Conservation (phyloP, 106 monocot genomes). For the Xerophyta viscosa region DNA sequence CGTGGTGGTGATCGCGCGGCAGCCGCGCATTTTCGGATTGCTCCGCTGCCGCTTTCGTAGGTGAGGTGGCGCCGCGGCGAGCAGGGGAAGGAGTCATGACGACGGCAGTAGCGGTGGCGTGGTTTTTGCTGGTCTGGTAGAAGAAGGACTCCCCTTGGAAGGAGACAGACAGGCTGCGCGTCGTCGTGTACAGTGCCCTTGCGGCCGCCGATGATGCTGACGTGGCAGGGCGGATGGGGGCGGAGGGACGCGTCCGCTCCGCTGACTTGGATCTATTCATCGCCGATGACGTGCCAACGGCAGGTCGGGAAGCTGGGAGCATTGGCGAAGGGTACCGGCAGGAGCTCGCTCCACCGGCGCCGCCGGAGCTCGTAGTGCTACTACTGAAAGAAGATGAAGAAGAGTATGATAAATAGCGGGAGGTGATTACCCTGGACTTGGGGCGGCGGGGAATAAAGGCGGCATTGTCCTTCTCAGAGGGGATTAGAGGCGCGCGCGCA, state of each 20-base stretch:
- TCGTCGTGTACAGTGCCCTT: conserved; percentile 27
- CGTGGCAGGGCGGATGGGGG: conserved; percentile 5
- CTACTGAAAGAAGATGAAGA: conserved; percentile 7
- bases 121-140: conserved; percentile 65
- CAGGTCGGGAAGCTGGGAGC: conserved; percentile 20
- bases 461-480: conserved; percentile 58
- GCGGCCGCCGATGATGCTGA: conserved; percentile 18
- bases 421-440: conserved; percentile 24
- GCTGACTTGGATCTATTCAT: conserved; percentile 84
- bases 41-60: conserved; percentile 1
- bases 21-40: too few relatives aligned
- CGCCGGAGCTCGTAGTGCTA: conserved; percentile 5
- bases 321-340: conserved; percentile 51
- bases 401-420: conserved; percentile 35
- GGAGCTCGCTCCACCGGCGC: too few relatives aligned
- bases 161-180: conserved; percentile 64
- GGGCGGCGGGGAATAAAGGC: conserved; percentile 14
- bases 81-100: too few relatives aligned
- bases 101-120: too few relatives aligned
- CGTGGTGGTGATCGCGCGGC: too few relatives aligned
- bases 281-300: too few relatives aligned
- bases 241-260: conserved; percentile 49
- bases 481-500: conserved; percentile 48
- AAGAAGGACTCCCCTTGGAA: conserved; percentile 93
- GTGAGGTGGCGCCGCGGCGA: conserved; percentile 12